Conservation (phyloP, 2,329 filamentous ascomycete genomes). For the Colletotrichum navitas region DNA sequence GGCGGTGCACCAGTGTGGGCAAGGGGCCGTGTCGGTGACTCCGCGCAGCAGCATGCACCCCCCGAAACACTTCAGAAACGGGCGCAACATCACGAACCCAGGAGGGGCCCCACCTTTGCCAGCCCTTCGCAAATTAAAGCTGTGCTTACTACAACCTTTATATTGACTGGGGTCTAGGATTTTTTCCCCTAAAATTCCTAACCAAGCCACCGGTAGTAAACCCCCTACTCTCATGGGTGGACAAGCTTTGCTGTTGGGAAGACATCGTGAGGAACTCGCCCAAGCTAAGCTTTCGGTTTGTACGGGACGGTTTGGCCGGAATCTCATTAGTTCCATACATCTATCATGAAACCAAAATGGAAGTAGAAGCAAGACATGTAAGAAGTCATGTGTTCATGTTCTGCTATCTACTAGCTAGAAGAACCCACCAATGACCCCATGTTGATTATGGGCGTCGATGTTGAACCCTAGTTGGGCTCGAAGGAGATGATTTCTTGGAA, state of each 20-base stretch:
- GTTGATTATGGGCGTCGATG: constrained; percentile 2
- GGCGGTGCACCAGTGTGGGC: background rate
- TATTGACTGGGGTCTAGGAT: background rate
- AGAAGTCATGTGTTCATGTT: constrained; percentile 26
- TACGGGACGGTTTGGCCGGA: background rate
- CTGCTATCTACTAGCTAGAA: constrained; percentile 18
- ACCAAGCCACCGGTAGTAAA: background rate
- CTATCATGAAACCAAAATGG: accelerated
- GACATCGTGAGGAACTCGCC: no score
- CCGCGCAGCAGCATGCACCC: background rate
- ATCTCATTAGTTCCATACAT: background rate
- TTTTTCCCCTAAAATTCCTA: background rate
- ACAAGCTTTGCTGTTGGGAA: background rate
- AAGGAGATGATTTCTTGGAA: constrained; percentile 9
- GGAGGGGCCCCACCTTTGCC: background rate
- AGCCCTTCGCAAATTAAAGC: constrained; percentile 9
- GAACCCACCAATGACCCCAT: constrained; percentile 19
- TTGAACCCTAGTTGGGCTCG: constrained; percentile 34
- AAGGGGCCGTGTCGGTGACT: background rate
- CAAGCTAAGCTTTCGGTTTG: background rate
- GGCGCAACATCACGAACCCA: constrained; percentile 3
- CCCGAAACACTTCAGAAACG: constrained; percentile 42
- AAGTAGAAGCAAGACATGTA: background rate
- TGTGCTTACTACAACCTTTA: background rate
- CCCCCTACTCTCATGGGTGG: background rate